phyloP scores from a whole-genome alignment of 768 basidiomycete genomes.

The Exidia glandulosa region DNA sequence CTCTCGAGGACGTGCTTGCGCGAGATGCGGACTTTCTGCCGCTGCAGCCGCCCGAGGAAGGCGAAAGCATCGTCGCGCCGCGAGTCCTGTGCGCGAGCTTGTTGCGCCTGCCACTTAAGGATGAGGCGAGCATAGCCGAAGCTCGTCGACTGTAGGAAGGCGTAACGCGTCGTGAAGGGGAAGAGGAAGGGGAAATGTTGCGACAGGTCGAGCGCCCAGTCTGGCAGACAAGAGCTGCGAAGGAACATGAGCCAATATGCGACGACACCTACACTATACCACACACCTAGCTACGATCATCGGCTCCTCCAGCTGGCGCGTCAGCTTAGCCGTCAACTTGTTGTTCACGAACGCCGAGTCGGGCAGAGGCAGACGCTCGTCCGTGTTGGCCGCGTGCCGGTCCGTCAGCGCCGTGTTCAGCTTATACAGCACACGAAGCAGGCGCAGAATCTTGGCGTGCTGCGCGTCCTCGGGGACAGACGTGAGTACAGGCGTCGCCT shows the following conservation, averaged over 20 bases:
- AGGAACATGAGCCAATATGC: no score
- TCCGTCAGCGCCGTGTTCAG: conserved; percentile 68
- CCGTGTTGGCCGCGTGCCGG: conserved; percentile 36
- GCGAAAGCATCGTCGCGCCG: conserved; percentile 85
- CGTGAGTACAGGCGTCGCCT: conserved; percentile 40
- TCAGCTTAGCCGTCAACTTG: conserved; percentile 95
- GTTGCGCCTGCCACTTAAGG: conserved; percentile 84
- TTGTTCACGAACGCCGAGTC: conserved; percentile 93
- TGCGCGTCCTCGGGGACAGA: conserved; percentile 77
- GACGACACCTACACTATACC: no score
- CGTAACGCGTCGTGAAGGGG: conserved; percentile 95
- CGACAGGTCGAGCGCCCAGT: conserved; percentile 93
- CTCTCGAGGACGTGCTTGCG: conserved; percentile 91
- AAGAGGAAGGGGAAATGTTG: conserved; percentile 98
- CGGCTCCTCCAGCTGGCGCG: conserved; percentile 90
- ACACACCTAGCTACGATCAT: conserved; percentile 86
- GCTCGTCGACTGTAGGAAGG: conserved; percentile 93
- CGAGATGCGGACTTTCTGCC: conserved; percentile 95
- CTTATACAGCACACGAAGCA: conserved; percentile 79
- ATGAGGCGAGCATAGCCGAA: conserved; percentile 96
- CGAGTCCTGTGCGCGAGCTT: conserved; percentile 56
- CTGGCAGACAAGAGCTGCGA: conserved; percentile 80
- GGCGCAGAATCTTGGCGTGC: conserved; percentile 81
- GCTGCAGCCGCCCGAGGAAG: conserved; percentile 82
- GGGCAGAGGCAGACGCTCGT: conserved; percentile 40